Conservation (phyloP, 805 yeast genomes). For the Candida vaughaniae region DNA sequence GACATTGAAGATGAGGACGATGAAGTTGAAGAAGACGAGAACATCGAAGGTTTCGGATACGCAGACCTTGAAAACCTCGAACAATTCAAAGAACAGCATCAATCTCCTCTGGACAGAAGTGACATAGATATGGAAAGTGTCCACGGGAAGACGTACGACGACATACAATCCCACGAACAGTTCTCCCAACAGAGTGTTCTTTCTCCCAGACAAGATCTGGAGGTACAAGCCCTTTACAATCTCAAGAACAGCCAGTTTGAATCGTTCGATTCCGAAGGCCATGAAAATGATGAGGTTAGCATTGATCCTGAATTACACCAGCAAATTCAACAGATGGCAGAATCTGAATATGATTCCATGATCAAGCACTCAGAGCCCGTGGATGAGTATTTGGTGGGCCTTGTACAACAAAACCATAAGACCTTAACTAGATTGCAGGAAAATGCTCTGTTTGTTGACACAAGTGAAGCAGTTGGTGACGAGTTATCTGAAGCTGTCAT, state of each 20-base stretch:
- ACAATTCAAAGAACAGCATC: not conserved
- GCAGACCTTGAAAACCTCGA: not conserved
- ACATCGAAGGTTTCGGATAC: constrained; percentile 16
- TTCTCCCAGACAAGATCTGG: not conserved
- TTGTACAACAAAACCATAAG: not conserved
- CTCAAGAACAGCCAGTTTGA: constrained; percentile 4
- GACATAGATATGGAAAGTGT: too few relatives aligned
- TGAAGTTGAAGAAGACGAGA: constrained; percentile 3
- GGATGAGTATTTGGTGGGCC: not conserved
- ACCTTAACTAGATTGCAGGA: not conserved
- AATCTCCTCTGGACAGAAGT: too few relatives aligned
- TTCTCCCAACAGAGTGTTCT: not conserved
- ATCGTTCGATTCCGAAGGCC: not conserved
- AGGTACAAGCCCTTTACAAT: not conserved
- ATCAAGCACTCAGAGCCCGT: not conserved
- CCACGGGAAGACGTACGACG: not conserved
- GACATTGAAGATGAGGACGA: constrained; percentile 8
- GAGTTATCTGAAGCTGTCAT: constrained; percentile 1
- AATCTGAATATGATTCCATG: not conserved
- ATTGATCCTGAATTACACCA: constrained; percentile 9
- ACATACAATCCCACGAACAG: not conserved
- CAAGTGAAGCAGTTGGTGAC: not conserved
- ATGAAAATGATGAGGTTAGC: not conserved
- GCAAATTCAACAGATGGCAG: constrained; percentile 3
- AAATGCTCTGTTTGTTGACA: not conserved